Evolutionary conservation across 2,329 filamentous ascomycete genomes (phyloP).

Genomic region (Daldinia sp.): DNA sequence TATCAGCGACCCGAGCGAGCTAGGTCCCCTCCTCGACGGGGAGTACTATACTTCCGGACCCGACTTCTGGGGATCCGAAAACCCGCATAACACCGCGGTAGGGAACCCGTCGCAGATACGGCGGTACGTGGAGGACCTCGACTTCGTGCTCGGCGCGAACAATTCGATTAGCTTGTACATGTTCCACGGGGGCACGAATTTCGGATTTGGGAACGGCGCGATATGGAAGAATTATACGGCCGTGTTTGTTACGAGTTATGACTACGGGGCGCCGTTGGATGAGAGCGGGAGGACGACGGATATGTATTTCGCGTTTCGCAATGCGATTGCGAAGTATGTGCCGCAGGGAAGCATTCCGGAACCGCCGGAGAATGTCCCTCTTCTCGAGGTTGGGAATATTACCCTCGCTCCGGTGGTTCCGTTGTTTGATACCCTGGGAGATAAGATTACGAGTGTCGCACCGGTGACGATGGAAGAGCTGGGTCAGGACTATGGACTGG

Average conservation of each 20-base stretch:
- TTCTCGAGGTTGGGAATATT: conserved; percentile 54
- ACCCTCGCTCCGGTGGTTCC: conserved; percentile 53
- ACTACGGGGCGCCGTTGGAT: conserved; percentile 63
- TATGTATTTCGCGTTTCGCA: conserved; percentile 57
- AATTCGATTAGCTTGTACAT: conserved; percentile 64
- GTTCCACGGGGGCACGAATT: conserved; percentile 66
- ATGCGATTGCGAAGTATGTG: conserved; percentile 56
- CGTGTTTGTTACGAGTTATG: conserved; percentile 61
- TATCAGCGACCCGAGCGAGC: conserved; percentile 56
- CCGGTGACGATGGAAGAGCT: conserved; percentile 61
- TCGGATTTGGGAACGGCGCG: conserved; percentile 61
- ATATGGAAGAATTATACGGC: conserved; percentile 57
- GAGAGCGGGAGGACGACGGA: conserved; percentile 62
- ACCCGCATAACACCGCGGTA: conserved; percentile 53
- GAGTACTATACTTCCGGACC: conserved; percentile 62
- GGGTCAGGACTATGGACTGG: conserved; percentile 59
- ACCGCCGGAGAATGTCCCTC: conserved; percentile 51
- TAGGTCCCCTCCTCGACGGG: conserved; percentile 61
- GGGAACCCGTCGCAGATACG: conserved; percentile 46
- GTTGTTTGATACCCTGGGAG: conserved; percentile 55
- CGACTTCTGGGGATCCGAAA: conserved; percentile 59
- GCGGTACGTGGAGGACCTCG: conserved; percentile 52
- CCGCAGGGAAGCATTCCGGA: conserved; percentile 54
- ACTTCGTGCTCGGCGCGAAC: conserved; percentile 54
- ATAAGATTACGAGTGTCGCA: conserved; percentile 40